These are phyloP conservation scores for Curvularia eragrostidis DNA, from an alignment of 2,329 filamentous ascomycete species.

Conservation along the genomic window DNA sequence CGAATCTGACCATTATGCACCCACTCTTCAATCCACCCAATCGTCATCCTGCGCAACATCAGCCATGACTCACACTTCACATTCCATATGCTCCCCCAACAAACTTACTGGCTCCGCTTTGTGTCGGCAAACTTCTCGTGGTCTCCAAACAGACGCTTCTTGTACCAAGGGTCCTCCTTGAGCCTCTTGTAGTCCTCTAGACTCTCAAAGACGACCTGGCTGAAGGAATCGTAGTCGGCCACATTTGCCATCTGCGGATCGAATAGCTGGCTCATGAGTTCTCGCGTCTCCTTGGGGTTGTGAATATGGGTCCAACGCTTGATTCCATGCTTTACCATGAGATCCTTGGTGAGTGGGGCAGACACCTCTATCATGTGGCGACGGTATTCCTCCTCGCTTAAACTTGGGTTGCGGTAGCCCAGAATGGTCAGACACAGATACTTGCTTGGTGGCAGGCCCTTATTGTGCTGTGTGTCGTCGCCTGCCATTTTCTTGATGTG, in stretches of 20 bases:
- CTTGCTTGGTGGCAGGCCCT: constrained; percentile 10
- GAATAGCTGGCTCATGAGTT: constrained; percentile 48
- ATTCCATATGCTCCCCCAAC: background rate
- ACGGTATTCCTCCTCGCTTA: constrained; percentile 58
- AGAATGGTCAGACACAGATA: constrained; percentile 58
- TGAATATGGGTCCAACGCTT: constrained; percentile 58
- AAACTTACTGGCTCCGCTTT: constrained; percentile 49
- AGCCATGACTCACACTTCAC: background rate
- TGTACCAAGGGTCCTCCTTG: constrained; percentile 59
- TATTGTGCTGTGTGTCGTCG: background rate
- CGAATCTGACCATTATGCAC: constrained; percentile 48
- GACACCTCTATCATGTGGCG: constrained; percentile 57
- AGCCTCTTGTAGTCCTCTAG: constrained; percentile 58
- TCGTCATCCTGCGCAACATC: constrained; percentile 52
- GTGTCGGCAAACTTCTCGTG: constrained; percentile 61
- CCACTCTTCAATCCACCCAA: constrained; percentile 56
- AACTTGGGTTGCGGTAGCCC: constrained; percentile 57
- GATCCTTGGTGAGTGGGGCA: constrained; percentile 55
- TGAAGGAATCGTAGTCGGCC: constrained; percentile 60
- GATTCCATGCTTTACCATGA: constrained; percentile 60
- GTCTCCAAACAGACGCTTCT: constrained; percentile 54
- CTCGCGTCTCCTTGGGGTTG: constrained; percentile 47
- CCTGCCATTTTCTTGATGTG: background rate
- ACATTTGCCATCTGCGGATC: constrained; percentile 59
- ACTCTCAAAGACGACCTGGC: constrained; percentile 55